phyloP scores from a whole-genome alignment of 1,284 basidiomycete genomes.

The Cryptococcus sp. region DNA sequence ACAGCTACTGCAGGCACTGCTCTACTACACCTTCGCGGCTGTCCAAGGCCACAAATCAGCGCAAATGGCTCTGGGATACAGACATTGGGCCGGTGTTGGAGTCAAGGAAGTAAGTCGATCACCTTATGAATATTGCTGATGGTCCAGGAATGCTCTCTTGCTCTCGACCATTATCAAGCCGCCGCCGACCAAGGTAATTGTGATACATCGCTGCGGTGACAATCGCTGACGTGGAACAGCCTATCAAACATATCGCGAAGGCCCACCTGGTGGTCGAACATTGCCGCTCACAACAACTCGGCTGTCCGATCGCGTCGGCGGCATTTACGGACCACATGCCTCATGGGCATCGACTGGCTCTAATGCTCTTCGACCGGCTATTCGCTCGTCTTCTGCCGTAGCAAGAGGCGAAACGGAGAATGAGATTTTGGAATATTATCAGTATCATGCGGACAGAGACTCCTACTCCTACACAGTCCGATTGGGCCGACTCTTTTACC shows the following conservation, averaged over 20 bases:
- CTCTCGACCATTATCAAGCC: slow-evolving; percentile 81
- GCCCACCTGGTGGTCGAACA: slow-evolving; percentile 87
- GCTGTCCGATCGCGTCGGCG: slow-evolving; percentile 86
- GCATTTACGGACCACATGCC: slow-evolving; percentile 89
- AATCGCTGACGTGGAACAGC: slow-evolving; percentile 54
- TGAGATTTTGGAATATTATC: slow-evolving; percentile 87
- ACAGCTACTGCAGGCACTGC: slow-evolving; percentile 61
- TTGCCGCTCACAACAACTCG: slow-evolving; percentile 79
- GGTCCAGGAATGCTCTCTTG: slow-evolving; percentile 66
- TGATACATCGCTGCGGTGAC: background rate
- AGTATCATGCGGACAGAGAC: slow-evolving; percentile 90
- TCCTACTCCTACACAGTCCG: slow-evolving; percentile 82
- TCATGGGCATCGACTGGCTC: slow-evolving; percentile 63
- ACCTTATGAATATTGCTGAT: slow-evolving; percentile 7
- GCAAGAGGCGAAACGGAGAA: slow-evolving; percentile 88
- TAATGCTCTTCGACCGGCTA: slow-evolving; percentile 69
- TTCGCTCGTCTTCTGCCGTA: slow-evolving; percentile 77
- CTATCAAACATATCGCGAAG: slow-evolving; percentile 71
- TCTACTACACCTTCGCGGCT: slow-evolving; percentile 92
- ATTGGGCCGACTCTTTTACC: slow-evolving; percentile 89
- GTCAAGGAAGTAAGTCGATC: slow-evolving; percentile 62
- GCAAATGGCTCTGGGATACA: slow-evolving; percentile 89
- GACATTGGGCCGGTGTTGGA: slow-evolving; percentile 94
- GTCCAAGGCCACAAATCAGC: slow-evolving; percentile 82
- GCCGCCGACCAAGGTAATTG: slow-evolving; percentile 76